Evolutionary conservation across 2,329 filamentous ascomycete species (phyloP), one percentile per base, ranked within the genome.

Genomic region (Epicoccum sorghinum): DNA sequence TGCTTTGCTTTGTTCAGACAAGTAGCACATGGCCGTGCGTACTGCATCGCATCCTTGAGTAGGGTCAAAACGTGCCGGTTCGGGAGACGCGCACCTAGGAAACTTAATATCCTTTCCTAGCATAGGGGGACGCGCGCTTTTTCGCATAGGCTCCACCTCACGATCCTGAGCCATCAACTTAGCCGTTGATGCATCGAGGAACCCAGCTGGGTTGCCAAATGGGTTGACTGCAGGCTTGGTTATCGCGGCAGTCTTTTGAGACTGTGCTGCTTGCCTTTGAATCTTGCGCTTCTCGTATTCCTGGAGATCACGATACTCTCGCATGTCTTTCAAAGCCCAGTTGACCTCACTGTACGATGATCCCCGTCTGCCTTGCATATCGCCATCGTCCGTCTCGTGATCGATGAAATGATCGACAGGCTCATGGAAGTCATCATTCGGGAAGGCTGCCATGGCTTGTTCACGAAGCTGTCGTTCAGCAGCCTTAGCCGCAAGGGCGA

Each of bases 251-350:
- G 44, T 65, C 54, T 70, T 72, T 7, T 65, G 71, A 58, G 76
- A 60, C 62, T 77, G 76, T 52, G 76, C 72, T 27, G 51, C 57
- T 44, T 56, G 55, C 36, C 62, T 66, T 44, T 58, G 47, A 24
- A 61, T 49, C 48, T 62, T 60, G 39, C 69, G 60, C 27, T 60
- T 60, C 30, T 68, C 64, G 37, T 67, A 62, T 37, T 80, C 80
- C 62, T 81, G 76, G 64, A 87, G 80, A 62, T 90, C 85, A 46
- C 87, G 89, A 73, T 93, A 89, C 64, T 87, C 83, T 63, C 90
- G 89, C 89, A 95, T 90, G 64, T 91, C 88, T 65, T 87, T 84
- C 67, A 95, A 82, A 69, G 91, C 91, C 87, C 89, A 93, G 52
- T 84, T 78, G 4, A 85, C 82, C 63, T 86, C 80, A 44, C 84